phyloP scores from a whole-genome alignment of 1,284 basidiomycete genomes.

The Apiotrichum domesticum region DNA sequence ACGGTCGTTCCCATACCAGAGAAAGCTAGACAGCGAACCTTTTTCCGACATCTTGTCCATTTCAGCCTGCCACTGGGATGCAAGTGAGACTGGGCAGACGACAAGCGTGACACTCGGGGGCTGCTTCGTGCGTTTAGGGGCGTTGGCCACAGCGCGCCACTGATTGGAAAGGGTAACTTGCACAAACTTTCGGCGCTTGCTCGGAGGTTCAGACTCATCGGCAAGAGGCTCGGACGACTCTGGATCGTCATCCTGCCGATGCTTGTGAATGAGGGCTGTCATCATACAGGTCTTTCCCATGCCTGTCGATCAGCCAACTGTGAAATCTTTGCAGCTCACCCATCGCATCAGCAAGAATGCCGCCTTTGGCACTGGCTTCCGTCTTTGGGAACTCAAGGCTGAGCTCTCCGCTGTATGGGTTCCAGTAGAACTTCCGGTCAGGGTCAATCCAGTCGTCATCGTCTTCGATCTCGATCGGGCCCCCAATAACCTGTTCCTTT shows the following conservation, averaged over 20 bases:
- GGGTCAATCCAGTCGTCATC: constrained; percentile 41
- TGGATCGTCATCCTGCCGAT: constrained; percentile 48
- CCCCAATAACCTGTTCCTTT: constrained; percentile 31
- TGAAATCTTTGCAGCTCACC: constrained; percentile 18
- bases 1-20: constrained; percentile 84
- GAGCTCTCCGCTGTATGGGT: constrained; percentile 90
- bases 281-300: constrained; percentile 95
- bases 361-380: constrained; percentile 68
- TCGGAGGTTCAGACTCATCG: constrained; percentile 17
- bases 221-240: constrained; percentile 3
- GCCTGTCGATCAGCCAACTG: constrained; percentile 53
- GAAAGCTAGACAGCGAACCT: constrained; percentile 57
- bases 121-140: constrained; percentile 19
- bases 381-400: constrained; percentile 79
- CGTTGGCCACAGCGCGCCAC: constrained; percentile 36
- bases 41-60: constrained; percentile 61
- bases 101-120: constrained; percentile 67
- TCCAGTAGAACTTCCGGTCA: constrained; percentile 63
- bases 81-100: constrained; percentile 84
- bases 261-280: constrained; percentile 80
- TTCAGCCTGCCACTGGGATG: constrained; percentile 87
- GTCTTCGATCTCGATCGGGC: constrained; percentile 44
- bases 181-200: constrained; percentile 42
- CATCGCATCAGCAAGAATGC: constrained; percentile 48
- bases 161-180: constrained; percentile 46